These are phyloP conservation scores for Vaccinium macrocarpon DNA, from an alignment of 148 eudicot genomes.

Conservation along the genomic window DNA sequence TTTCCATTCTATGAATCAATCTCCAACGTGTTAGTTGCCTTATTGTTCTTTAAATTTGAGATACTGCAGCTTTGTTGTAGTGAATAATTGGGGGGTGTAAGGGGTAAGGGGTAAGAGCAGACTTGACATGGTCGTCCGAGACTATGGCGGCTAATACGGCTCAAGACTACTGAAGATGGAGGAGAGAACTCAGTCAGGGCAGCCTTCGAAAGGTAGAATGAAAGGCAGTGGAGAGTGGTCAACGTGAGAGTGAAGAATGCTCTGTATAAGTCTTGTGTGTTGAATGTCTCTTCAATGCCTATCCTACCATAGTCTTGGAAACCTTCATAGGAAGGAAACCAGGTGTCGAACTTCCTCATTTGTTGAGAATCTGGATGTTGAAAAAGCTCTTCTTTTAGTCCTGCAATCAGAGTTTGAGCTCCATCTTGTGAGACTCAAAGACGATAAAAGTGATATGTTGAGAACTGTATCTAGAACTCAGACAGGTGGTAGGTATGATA, in stretches of 20 bases:
- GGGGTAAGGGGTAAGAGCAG: background rate
- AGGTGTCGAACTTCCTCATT: background rate
- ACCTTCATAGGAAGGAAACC: background rate
- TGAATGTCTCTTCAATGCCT: background rate
- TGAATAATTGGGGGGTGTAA: background rate
- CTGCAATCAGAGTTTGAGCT: background rate
- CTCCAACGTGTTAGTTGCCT: background rate
- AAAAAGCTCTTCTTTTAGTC: background rate
- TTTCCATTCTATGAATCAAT: background rate
- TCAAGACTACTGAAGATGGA: background rate
- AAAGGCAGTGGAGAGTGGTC: background rate
- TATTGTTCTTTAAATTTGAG: constrained; percentile 1
- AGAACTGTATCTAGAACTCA: background rate
- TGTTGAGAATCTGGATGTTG: background rate
- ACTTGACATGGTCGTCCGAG: background rate
- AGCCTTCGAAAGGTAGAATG: background rate
- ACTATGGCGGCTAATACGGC: background rate
- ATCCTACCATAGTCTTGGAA: background rate
- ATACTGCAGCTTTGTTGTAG: background rate
- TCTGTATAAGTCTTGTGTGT: background rate
- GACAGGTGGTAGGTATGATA: background rate
- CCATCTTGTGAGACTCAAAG: background rate
- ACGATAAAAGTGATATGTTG: background rate
- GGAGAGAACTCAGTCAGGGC: background rate
- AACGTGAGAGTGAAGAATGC: background rate